Percentiles rank a stretch among this genome's conserved stretches.
These are phyloP conservation scores for Spizellomyces punctatus DNA, from an alignment of 192 early-diverging fungal species.

Conservation along the genomic window DNA sequence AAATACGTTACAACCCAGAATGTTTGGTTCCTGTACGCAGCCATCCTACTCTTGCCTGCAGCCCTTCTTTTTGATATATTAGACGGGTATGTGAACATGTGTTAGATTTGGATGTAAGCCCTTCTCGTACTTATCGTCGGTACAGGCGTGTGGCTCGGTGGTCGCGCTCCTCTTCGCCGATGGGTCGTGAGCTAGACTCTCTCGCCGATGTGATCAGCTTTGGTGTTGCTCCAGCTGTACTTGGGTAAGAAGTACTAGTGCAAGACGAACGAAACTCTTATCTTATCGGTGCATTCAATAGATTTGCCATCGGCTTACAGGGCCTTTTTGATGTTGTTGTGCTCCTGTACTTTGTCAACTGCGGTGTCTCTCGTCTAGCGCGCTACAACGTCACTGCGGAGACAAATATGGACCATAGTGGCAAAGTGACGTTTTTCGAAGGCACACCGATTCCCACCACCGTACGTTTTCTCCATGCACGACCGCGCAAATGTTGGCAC, in stretches of 20 bases:
- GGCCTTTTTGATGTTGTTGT: constrained; percentile 76
- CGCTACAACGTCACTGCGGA: constrained; percentile 88
- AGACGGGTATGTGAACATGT: constrained; percentile 28
- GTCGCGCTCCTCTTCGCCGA: constrained; percentile 67
- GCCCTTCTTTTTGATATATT: constrained; percentile 41
- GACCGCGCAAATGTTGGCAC: neutral
- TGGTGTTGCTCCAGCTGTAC: constrained; percentile 80
- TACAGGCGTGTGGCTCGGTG: constrained; percentile 70
- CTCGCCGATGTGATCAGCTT: constrained; percentile 84
- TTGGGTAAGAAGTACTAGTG: constrained; percentile 47
- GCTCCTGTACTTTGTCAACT: constrained; percentile 81
- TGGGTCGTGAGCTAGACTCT: constrained; percentile 90
- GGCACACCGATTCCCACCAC: constrained; percentile 87
- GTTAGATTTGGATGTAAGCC: neutral
- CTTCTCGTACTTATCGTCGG: neutral
- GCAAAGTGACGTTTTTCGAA: constrained; percentile 84
- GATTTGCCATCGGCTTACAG: constrained; percentile 82
- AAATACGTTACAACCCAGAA: constrained; percentile 42
- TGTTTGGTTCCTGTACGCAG: constrained; percentile 35
- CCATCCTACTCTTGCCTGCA: constrained; percentile 35
- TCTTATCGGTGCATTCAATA: neutral
- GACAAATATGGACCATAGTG: constrained; percentile 70
- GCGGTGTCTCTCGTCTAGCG: constrained; percentile 71
- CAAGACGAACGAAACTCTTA: neutral
- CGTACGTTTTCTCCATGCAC: neutral